These are phyloP conservation scores for Davidsoniella australis DNA, from an alignment of 2,329 filamentous ascomycete species.

Conservation along the genomic window DNA sequence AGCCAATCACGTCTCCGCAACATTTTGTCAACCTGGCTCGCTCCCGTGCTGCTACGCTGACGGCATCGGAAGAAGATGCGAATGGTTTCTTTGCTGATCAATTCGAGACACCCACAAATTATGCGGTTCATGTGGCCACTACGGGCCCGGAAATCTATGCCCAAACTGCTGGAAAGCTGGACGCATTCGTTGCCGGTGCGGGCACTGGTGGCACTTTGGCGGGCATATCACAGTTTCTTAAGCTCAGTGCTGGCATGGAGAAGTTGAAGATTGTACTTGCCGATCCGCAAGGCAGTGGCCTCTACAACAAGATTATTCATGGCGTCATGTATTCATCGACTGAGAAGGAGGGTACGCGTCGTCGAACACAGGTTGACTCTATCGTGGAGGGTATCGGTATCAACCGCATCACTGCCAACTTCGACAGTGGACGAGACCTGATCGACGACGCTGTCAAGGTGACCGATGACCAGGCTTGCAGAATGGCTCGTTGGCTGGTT, in stretches of 20 bases:
- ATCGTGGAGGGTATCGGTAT: constrained; percentile 94
- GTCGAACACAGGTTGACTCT: constrained; percentile 82
- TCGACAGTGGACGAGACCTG: constrained; percentile 69
- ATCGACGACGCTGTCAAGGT: constrained; percentile 84
- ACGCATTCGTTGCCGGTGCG: constrained; percentile 84
- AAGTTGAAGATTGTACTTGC: constrained; percentile 61
- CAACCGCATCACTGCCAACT: constrained; percentile 86
- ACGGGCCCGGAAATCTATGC: constrained; percentile 81
- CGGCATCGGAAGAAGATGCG: constrained; percentile 41
- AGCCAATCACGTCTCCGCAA: constrained; percentile 78
- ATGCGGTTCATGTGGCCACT: constrained; percentile 59
- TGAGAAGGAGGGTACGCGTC: constrained; percentile 77
- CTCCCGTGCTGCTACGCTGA: constrained; percentile 58
- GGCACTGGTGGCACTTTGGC: constrained; percentile 90
- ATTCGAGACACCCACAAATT: constrained; percentile 85
- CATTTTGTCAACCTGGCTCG: constrained; percentile 93
- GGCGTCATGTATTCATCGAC: constrained; percentile 90
- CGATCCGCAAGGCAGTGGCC: constrained; percentile 82
- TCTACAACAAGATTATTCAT: constrained; percentile 82
- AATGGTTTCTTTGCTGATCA: constrained; percentile 89
- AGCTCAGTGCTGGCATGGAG: constrained; percentile 44
- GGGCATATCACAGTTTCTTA: constrained; percentile 69
- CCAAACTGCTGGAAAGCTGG: constrained; percentile 57
- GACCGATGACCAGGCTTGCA: constrained; percentile 71
- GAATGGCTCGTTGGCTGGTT: constrained; percentile 92